These are phyloP conservation scores for Saccharomyces jurei DNA, from an alignment of 805 yeast genomes.

Conservation along the genomic window DNA sequence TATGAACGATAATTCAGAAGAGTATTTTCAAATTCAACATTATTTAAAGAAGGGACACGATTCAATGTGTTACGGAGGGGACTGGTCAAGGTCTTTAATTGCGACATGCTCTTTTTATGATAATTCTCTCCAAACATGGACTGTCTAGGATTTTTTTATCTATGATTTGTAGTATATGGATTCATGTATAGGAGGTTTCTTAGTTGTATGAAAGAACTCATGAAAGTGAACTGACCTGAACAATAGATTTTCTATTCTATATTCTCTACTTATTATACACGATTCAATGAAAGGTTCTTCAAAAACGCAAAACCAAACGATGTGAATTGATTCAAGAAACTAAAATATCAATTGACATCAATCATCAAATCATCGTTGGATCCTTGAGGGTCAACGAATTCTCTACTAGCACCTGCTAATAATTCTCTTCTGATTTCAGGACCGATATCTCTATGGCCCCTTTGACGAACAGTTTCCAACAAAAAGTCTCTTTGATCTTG, in stretches of 20 bases:
- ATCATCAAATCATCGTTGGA: slow-evolving; percentile 28
- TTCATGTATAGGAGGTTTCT: neutral
- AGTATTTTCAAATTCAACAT: slow-evolving; percentile 17
- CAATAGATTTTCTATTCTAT: neutral
- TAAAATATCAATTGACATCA: slow-evolving; percentile 20
- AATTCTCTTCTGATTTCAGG: slow-evolving; percentile 93
- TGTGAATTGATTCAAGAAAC: neutral
- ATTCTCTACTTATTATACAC: neutral
- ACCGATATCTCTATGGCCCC: slow-evolving; percentile 81
- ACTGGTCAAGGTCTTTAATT: slow-evolving; percentile 57
- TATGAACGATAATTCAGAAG: slow-evolving; percentile 29
- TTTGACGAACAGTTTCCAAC: slow-evolving; percentile 81
- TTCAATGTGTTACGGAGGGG: slow-evolving; percentile 95
- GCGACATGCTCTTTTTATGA: slow-evolving; percentile 93
- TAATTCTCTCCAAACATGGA: slow-evolving; percentile 72
- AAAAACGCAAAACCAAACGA: neutral
- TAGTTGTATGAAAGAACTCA: neutral
- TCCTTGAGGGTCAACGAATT: slow-evolving; percentile 26
- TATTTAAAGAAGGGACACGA: slow-evolving; percentile 61
- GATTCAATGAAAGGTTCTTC: neutral
- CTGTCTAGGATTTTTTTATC: neutral
- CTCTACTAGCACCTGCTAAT: slow-evolving; percentile 73
- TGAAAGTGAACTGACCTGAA: neutral
- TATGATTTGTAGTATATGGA: neutral
- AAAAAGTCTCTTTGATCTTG: slow-evolving; percentile 95